phyloP scores from a whole-genome alignment of 169 alveolate genomes.

The Cyclospora cayetanensis region DNA sequence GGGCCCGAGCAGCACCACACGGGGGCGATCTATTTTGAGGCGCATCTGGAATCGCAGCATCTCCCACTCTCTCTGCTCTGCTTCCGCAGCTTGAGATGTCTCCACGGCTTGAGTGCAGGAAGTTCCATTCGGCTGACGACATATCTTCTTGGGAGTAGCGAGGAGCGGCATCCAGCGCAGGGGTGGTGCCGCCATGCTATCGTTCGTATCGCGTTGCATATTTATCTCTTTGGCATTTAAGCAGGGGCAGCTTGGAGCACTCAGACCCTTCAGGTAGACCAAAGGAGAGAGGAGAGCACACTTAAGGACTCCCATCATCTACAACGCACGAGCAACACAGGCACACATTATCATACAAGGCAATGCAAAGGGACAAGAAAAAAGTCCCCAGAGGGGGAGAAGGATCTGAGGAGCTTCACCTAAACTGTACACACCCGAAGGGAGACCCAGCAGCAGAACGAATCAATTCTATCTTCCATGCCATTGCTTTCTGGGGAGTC shows the following conservation, averaged over 20 bases:
- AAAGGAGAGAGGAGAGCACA: conserved; percentile 37
- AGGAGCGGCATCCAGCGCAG: conserved; percentile 37
- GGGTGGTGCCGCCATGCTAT: background rate
- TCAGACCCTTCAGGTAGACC: background rate
- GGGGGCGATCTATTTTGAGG: background rate
- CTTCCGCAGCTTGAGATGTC: background rate
- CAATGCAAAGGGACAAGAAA: background rate
- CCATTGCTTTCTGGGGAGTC: background rate
- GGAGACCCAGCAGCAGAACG: background rate
- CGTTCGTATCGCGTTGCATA: background rate
- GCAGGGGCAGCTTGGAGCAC: background rate
- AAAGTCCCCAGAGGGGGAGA: background rate
- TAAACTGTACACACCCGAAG: background rate
- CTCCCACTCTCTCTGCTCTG: background rate
- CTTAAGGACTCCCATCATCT: background rate
- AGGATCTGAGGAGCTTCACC: background rate
- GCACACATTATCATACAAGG: too few relatives aligned
- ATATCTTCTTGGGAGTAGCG: background rate
- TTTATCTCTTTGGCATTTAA: background rate
- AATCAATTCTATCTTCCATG: background rate
- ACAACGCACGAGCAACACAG: too few relatives aligned
- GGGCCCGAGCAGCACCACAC: background rate
- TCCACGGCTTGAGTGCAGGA: background rate
- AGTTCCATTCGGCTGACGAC: background rate
- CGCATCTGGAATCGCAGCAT: conserved; percentile 47